Percentiles rank a stretch among this genome's conserved stretches.
Evolutionary conservation across 2,329 filamentous ascomycete genomes (phyloP).

Genomic region (Cladophialophora immunda): DNA sequence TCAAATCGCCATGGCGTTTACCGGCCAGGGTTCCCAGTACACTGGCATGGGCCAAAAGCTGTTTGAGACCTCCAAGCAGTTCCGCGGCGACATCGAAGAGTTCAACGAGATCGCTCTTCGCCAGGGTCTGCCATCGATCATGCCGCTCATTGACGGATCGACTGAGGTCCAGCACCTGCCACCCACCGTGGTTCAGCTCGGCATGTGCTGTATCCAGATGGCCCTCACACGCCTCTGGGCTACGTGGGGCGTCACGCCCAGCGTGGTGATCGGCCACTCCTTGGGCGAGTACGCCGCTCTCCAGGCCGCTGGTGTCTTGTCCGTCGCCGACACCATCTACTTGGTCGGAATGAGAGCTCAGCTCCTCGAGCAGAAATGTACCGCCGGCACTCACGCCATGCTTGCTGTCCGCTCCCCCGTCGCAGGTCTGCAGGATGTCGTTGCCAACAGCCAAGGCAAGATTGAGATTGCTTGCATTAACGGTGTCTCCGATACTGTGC

Average conservation of each 20-base stretch:
- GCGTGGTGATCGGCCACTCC: constrained; percentile 53
- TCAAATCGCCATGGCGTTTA: constrained; percentile 49
- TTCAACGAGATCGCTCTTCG: constrained; percentile 46
- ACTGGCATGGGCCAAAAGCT: constrained; percentile 49
- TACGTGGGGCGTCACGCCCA: constrained; percentile 49
- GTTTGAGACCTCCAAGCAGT: constrained; percentile 45
- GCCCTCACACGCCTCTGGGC: constrained; percentile 49
- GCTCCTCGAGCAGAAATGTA: constrained; percentile 51
- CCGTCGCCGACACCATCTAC: constrained; percentile 50
- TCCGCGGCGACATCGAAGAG: constrained; percentile 45
- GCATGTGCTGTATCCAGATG: constrained; percentile 51
- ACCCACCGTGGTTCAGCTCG: constrained; percentile 49
- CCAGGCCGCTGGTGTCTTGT: constrained; percentile 50
- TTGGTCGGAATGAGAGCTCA: constrained; percentile 52
- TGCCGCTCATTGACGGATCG: constrained; percentile 47
- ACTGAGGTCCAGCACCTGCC: constrained; percentile 45
- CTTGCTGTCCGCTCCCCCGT: constrained; percentile 53
- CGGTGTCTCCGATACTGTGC: constrained; percentile 53
- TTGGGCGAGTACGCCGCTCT: constrained; percentile 54
- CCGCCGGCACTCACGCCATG: constrained; percentile 55
- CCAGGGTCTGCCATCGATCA: constrained; percentile 49
- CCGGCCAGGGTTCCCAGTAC: constrained; percentile 52
- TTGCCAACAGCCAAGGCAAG: constrained; percentile 42
- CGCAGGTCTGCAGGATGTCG: constrained; percentile 44
- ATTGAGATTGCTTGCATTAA: constrained; percentile 53